A percentile compares a stretch with the other conserved stretches of the same genome.
phyloP scores from a whole-genome alignment of 1,139 yeast species.

The Hansenula lynferdii region DNA sequence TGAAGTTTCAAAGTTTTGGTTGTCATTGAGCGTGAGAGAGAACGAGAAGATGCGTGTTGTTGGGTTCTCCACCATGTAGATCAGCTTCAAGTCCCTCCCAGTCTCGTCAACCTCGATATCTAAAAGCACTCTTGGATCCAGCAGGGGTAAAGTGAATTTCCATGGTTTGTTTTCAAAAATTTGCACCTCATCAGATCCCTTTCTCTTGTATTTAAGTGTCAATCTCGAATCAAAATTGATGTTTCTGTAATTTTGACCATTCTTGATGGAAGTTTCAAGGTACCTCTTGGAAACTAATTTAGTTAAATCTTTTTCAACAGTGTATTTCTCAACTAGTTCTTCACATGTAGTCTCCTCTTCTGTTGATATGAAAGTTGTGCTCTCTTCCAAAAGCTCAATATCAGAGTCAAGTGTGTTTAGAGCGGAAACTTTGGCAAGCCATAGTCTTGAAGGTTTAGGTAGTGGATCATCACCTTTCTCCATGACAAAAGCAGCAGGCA shows the following conservation, averaged over 20 bases:
- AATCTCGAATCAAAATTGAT: slow-evolving; percentile 30
- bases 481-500: slow-evolving; percentile 33
- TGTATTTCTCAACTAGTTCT: slow-evolving; percentile 21
- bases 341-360: slow-evolving; percentile 31
- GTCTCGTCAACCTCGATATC: slow-evolving; percentile 22
- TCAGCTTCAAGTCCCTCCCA: slow-evolving; percentile 27
- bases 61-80: slow-evolving; percentile 67
- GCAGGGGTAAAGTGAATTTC: slow-evolving; percentile 53
- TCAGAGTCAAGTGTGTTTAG: slow-evolving; percentile 6
- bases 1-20: slow-evolving; percentile 29
- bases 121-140: slow-evolving; percentile 66
- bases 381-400: slow-evolving; percentile 25
- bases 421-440: slow-evolving; percentile 33
- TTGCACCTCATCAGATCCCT: slow-evolving; percentile 21
- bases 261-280: no score
- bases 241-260: slow-evolving; percentile 38
- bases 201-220: slow-evolving; percentile 34
- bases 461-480: slow-evolving; percentile 21
- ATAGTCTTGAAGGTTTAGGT: slow-evolving; percentile 43
- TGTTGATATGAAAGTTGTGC: slow-evolving; percentile 24
- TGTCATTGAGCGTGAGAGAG: slow-evolving; percentile 39
- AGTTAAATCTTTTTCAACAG: no score
- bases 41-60: slow-evolving; percentile 65
- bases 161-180: slow-evolving; percentile 32
- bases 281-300: no score